Conservation (phyloP, 208 protist species). For the Sergeia podlipaevii region DNA sequence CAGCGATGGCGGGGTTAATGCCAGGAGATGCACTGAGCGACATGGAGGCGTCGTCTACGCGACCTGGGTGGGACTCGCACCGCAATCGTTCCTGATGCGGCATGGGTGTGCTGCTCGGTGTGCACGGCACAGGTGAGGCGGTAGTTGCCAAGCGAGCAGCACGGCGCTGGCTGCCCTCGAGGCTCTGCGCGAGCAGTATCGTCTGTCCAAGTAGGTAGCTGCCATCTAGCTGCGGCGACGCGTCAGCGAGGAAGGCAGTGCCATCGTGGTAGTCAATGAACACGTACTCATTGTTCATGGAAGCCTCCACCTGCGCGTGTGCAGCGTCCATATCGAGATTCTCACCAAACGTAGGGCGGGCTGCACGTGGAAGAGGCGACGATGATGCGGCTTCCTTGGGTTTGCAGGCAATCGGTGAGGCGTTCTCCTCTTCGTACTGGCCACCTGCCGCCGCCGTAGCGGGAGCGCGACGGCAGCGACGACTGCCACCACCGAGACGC, state of each 20-base stretch:
- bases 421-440: no score
- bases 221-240: slow-evolving; percentile 33
- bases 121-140: slow-evolving; percentile 1
- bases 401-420: no score
- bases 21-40: slow-evolving; percentile 9
- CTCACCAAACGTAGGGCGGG: no score
- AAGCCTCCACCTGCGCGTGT: no score
- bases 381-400: no score
- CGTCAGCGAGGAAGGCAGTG: slow-evolving; percentile 48
- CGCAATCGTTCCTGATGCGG: slow-evolving; percentile 3
- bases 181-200: slow-evolving; percentile 38
- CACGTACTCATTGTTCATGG: slow-evolving; percentile 21
- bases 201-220: slow-evolving; percentile 43
- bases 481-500: no score
- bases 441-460: no score
- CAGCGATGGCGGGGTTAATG: not conserved
- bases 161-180: no score
- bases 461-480: no score
- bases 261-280: slow-evolving; percentile 62
- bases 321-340: no score
- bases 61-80: slow-evolving; percentile 14
- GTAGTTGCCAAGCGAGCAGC: not conserved
- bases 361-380: no score
- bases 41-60: slow-evolving; percentile 1
- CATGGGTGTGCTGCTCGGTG: not conserved